Conservation (phyloP, 1,284 basidiomycete genomes). For the Moesziomyces aphidis region DNA sequence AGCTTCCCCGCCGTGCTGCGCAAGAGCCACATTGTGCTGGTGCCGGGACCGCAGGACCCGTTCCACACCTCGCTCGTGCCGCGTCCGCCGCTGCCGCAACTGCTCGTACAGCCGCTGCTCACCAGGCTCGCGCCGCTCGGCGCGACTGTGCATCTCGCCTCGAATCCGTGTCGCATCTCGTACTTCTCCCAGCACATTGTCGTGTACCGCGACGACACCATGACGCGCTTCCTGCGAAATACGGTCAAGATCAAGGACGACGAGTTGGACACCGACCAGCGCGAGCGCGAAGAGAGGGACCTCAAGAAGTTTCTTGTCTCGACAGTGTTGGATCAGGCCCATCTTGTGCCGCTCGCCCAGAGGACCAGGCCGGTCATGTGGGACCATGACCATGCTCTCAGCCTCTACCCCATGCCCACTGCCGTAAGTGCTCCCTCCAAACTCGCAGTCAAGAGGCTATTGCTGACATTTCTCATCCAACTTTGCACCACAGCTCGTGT, state of each 20-base stretch:
- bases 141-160: conserved; percentile 73
- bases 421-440: conserved; percentile 73
- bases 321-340: conserved; percentile 67
- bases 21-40: conserved; percentile 88
- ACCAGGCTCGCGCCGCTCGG: conserved; percentile 27
- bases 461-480: conserved; percentile 4
- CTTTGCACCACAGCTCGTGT: conserved; percentile 76
- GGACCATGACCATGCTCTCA: conserved; percentile 91
- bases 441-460: background rate
- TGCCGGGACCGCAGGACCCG: conserved; percentile 92
- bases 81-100: conserved; percentile 71
- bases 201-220: conserved; percentile 89
- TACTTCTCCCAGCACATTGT: conserved; percentile 98
- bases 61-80: conserved; percentile 78
- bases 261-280: conserved; percentile 41
- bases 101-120: conserved; percentile 73
- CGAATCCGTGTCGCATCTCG: conserved; percentile 92
- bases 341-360: conserved; percentile 84
- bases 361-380: conserved; percentile 84
- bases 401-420: conserved; percentile 94
- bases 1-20: conserved; percentile 82
- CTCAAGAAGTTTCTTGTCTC: conserved; percentile 59
- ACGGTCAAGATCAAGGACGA: conserved; percentile 61
- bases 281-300: conserved; percentile 57
- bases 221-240: conserved; percentile 93